These are phyloP conservation scores for Fragaria ananassa DNA, from an alignment of 306 rosid species.

Conservation along the genomic window DNA sequence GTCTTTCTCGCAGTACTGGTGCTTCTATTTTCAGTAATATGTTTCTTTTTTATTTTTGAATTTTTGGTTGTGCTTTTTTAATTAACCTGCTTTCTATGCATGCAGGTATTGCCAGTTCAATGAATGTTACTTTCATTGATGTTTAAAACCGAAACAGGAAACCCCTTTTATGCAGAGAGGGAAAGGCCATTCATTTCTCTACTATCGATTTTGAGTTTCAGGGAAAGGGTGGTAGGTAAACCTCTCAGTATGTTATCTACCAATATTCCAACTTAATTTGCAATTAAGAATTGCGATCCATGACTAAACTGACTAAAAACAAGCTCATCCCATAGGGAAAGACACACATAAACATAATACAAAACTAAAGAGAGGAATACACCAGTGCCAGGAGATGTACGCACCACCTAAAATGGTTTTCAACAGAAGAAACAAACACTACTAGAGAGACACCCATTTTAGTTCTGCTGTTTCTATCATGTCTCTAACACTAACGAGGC, in stretches of 20 bases:
- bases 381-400: slow-evolving; percentile 38
- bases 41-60: background rate
- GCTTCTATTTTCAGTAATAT: slow-evolving; percentile 2
- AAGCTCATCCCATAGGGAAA: slow-evolving; percentile 29
- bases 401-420: slow-evolving; percentile 40
- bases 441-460: slow-evolving; percentile 26
- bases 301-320: slow-evolving; percentile 34
- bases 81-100: slow-evolving; percentile 17
- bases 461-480: slow-evolving; percentile 60
- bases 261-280: slow-evolving; percentile 33
- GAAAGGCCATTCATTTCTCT: slow-evolving; percentile 15
- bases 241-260: slow-evolving; percentile 7
- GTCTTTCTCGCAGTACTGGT: background rate
- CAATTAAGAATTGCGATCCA: slow-evolving; percentile 9
- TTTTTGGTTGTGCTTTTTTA: background rate
- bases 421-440: slow-evolving; percentile 31
- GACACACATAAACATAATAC: slow-evolving; percentile 1
- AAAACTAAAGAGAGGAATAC: background rate
- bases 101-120: slow-evolving; percentile 18
- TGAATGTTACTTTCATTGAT: slow-evolving; percentile 30
- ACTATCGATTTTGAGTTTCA: slow-evolving; percentile 4
- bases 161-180: background rate
- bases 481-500: slow-evolving; percentile 27
- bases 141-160: slow-evolving; percentile 30
- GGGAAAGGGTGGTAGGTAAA: slow-evolving; percentile 36